Evolutionary conservation across 2,329 filamentous ascomycete genomes (phyloP).

Genomic region (Zopfia rhizophila): DNA sequence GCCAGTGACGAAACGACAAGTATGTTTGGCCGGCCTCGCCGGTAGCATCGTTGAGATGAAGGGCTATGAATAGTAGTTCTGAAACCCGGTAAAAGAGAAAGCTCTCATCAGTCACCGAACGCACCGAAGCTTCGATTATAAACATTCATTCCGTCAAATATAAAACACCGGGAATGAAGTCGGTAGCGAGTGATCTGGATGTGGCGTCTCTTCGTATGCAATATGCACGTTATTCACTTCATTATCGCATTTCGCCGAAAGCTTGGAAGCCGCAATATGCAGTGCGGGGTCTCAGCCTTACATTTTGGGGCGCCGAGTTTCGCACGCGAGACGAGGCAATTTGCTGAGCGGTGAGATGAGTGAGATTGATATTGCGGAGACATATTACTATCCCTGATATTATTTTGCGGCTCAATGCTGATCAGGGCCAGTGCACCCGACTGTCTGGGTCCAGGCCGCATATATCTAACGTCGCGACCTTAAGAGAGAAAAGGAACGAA

Average conservation of each 20-base stretch:
- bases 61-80: constrained; percentile 18
- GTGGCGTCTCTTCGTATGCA: constrained; percentile 22
- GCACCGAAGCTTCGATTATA: constrained; percentile 13
- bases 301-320: constrained; percentile 6
- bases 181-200: constrained; percentile 21
- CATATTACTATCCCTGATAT: constrained; percentile 23
- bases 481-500: too few relatives aligned
- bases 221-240: constrained; percentile 8
- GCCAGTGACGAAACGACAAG: background rate
- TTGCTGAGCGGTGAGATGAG: constrained; percentile 7
- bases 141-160: constrained; percentile 6
- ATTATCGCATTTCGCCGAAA: constrained; percentile 7
- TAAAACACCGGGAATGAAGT: constrained; percentile 1
- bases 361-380: constrained; percentile 20
- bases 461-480: too few relatives aligned
- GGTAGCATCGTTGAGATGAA: constrained; percentile 4
- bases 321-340: constrained; percentile 14
- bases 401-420: constrained; percentile 24
- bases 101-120: background rate
- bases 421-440: constrained; percentile 15
- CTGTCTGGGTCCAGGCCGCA: constrained; percentile 6
- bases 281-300: constrained; percentile 19
- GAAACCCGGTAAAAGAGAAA: constrained; percentile 8
- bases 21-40: background rate
- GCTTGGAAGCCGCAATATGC: constrained; percentile 14